phyloP scores from a whole-genome alignment of 2,329 filamentous ascomycete species.

The Scedosporium aurantiacum region DNA sequence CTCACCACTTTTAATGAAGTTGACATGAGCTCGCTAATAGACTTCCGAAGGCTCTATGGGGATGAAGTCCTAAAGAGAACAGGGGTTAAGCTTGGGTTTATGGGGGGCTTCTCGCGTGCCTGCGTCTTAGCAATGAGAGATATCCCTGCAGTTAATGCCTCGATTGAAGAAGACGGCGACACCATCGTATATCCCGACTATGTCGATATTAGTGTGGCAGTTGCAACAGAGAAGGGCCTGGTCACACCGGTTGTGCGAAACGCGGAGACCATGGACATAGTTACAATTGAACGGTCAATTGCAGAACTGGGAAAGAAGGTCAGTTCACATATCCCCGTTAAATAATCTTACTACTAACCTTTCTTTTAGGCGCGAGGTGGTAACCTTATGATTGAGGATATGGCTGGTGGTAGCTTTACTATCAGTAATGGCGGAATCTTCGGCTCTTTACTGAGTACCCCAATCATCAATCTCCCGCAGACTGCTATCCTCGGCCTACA shows the following conservation, averaged over 20 bases:
- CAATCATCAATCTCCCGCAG: slow-evolving; percentile 96
- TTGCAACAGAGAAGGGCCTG: slow-evolving; percentile 93
- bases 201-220: slow-evolving; percentile 93
- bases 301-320: slow-evolving; percentile 94
- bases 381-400: slow-evolving; percentile 97
- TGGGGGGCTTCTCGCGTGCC: slow-evolving; percentile 92
- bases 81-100: slow-evolving; percentile 97
- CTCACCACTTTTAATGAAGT: slow-evolving; percentile 99
- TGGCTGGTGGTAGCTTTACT: slow-evolving; percentile 96
- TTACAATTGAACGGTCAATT: slow-evolving; percentile 83
- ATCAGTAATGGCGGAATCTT: slow-evolving; percentile 97
- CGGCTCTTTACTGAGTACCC: slow-evolving; percentile 91
- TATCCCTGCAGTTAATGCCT: slow-evolving; percentile 88
- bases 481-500: slow-evolving; percentile 87
- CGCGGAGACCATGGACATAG: slow-evolving; percentile 74
- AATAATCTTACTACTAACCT: neutral
- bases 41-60: slow-evolving; percentile 95
- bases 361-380: slow-evolving; percentile 67
- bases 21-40: slow-evolving; percentile 96
- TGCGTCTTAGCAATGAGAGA: slow-evolving; percentile 88
- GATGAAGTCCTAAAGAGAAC: slow-evolving; percentile 93
- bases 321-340: slow-evolving; percentile 12
- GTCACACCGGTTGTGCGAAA: slow-evolving; percentile 96
- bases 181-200: slow-evolving; percentile 98
- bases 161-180: slow-evolving; percentile 92